phyloP scores from a whole-genome alignment of 164 flowering plant species.

The Vitis amurensis region DNA sequence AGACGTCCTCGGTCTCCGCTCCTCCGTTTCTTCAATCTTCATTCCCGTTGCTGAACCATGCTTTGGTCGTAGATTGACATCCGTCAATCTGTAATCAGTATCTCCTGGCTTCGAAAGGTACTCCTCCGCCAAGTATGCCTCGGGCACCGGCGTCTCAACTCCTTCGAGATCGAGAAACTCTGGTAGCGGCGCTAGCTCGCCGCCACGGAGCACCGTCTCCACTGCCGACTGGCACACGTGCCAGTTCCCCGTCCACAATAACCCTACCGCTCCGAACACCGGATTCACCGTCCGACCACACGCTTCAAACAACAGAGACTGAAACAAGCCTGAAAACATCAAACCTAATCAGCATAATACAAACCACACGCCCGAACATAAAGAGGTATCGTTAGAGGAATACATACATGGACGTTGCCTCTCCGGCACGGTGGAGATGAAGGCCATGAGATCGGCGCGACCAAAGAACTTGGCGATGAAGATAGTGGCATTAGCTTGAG shows the following conservation, averaged over 20 bases:
- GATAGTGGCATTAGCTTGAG: constrained; percentile 42
- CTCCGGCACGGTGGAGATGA: constrained; percentile 34
- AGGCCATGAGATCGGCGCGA: constrained; percentile 44
- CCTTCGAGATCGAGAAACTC: constrained; percentile 5
- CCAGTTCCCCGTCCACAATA: constrained; percentile 82
- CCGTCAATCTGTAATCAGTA: not conserved
- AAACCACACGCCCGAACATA: not conserved
- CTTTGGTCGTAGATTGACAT: no score
- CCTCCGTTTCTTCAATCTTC: not conserved
- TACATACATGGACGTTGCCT: constrained; percentile 26
- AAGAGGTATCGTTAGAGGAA: not conserved
- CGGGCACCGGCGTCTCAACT: constrained; percentile 10
- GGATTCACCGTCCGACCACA: constrained; percentile 87
- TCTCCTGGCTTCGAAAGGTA: constrained; percentile 9
- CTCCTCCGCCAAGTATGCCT: not conserved
- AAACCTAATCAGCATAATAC: not conserved
- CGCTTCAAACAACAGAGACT: constrained; percentile 69
- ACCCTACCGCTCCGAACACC: constrained; percentile 85
- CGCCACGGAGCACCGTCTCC: constrained; percentile 71
- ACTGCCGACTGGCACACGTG: constrained; percentile 75
- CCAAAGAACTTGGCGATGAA: constrained; percentile 51
- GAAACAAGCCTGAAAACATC: constrained; percentile 45
- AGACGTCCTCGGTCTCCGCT: constrained; percentile 10
- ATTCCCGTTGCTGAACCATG: no score
- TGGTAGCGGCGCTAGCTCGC: constrained; percentile 40